Conservation (phyloP, 75 land plant species). For the Picea glauca region DNA sequence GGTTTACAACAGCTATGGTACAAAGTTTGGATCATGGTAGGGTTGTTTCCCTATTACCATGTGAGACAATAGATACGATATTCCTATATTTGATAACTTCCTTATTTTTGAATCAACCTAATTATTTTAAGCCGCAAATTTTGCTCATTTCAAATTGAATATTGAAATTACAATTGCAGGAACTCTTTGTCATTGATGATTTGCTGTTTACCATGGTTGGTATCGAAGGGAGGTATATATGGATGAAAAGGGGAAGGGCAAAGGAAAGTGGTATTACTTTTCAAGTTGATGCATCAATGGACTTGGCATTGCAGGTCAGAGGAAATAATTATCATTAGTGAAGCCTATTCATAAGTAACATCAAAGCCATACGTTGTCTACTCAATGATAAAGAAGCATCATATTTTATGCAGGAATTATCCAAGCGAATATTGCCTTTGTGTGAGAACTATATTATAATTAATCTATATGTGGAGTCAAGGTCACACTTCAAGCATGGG, state of each 20-base stretch:
- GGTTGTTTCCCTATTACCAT: not conserved
- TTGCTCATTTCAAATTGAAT: not conserved
- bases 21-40: not conserved
- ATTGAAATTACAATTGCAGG: slow-evolving; percentile 41
- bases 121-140: no score
- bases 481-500: slow-evolving; percentile 85
- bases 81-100: not conserved
- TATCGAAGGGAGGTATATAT: slow-evolving; percentile 84
- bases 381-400: slow-evolving; percentile 13
- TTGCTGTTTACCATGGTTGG: slow-evolving; percentile 87
- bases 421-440: slow-evolving; percentile 75
- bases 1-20: not conserved
- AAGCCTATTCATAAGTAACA: not conserved
- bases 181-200: slow-evolving; percentile 90
- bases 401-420: slow-evolving; percentile 56
- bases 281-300: slow-evolving; percentile 89
- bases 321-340: not conserved
- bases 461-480: slow-evolving; percentile 76
- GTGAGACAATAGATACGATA: not conserved
- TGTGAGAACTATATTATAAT: slow-evolving; percentile 81
- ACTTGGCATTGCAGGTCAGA: slow-evolving; percentile 81
- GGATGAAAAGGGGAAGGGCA: slow-evolving; percentile 47
- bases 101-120: slow-evolving; percentile 6
- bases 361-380: not conserved
- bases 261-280: slow-evolving; percentile 52